Evolutionary conservation across 1,139 yeast genomes (phyloP).

Genomic region (Candida glucosophila): DNA sequence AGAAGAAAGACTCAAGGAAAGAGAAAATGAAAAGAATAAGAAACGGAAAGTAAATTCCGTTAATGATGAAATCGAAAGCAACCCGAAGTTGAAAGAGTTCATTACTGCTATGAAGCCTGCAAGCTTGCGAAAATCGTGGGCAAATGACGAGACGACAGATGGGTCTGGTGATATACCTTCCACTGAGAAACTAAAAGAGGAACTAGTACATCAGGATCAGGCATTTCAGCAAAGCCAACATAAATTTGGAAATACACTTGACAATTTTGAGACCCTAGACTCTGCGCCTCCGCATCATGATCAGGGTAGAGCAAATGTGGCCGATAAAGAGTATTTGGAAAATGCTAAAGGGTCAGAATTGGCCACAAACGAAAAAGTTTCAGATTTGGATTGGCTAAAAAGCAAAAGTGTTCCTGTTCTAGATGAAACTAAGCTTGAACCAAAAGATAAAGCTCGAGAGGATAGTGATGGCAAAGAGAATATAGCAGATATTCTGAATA

Average conservation of each 20-base stretch:
- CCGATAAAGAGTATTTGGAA: slow-evolving; percentile 3
- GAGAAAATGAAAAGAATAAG: slow-evolving; percentile 18
- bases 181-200: slow-evolving; percentile 28
- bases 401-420: slow-evolving; percentile 30
- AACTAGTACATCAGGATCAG: slow-evolving; percentile 20
- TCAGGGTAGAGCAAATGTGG: slow-evolving; percentile 8
- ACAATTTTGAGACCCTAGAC: slow-evolving; percentile 5
- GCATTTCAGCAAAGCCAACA: slow-evolving; percentile 49
- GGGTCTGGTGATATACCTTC: slow-evolving; percentile 41
- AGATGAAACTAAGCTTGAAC: background rate
- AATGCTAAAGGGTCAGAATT: slow-evolving; percentile 9
- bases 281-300: background rate
- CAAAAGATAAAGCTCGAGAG: slow-evolving; percentile 62
- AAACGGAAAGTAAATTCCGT: slow-evolving; percentile 23
- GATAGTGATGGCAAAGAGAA: slow-evolving; percentile 18
- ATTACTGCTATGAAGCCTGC: slow-evolving; percentile 79
- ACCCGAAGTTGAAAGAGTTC: slow-evolving; percentile 70
- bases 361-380: slow-evolving; percentile 46
- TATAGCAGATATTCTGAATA: slow-evolving; percentile 6
- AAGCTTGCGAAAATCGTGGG: slow-evolving; percentile 59
- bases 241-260: slow-evolving; percentile 16
- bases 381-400: slow-evolving; percentile 87
- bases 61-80: slow-evolving; percentile 50
- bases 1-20: slow-evolving; percentile 43
- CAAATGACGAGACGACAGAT: slow-evolving; percentile 58